phyloP scores from a whole-genome alignment of 2,329 filamentous ascomycete species.

The Phyllosticta citriasiana region DNA sequence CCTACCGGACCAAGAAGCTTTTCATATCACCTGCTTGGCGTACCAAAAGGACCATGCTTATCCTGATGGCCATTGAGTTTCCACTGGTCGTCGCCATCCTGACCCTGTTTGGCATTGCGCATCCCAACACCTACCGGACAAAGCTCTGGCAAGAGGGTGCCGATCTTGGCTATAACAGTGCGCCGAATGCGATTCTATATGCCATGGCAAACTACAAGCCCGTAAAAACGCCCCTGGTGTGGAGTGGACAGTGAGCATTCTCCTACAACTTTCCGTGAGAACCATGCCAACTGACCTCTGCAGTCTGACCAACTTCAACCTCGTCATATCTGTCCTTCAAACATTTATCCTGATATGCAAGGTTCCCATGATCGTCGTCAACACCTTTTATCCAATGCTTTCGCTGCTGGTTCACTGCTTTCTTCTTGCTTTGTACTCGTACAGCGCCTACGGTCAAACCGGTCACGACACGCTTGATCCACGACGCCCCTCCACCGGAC shows the following conservation, averaged over 20 bases:
- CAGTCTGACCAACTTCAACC: slow-evolving; percentile 66
- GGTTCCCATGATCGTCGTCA: slow-evolving; percentile 58
- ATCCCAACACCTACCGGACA: slow-evolving; percentile 62
- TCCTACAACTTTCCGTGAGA: neutral
- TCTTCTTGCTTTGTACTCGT: slow-evolving; percentile 52
- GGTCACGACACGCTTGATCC: slow-evolving; percentile 63
- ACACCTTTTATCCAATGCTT: slow-evolving; percentile 58
- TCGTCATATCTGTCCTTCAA: slow-evolving; percentile 64
- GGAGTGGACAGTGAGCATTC: slow-evolving; percentile 58
- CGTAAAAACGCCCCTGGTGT: slow-evolving; percentile 55
- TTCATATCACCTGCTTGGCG: slow-evolving; percentile 47
- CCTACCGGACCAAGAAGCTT: slow-evolving; percentile 22
- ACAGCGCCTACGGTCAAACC: slow-evolving; percentile 60
- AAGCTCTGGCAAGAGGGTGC: slow-evolving; percentile 64
- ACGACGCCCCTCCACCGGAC: slow-evolving; percentile 48
- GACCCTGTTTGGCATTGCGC: slow-evolving; percentile 61
- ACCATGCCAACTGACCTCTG: neutral
- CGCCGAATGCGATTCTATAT: slow-evolving; percentile 58
- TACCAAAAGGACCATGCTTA: slow-evolving; percentile 41
- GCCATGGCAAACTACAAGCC: slow-evolving; percentile 62
- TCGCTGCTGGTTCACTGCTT: slow-evolving; percentile 48
- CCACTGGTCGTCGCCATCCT: slow-evolving; percentile 54
- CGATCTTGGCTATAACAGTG: slow-evolving; percentile 63
- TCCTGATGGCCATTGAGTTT: slow-evolving; percentile 57
- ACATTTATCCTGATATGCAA: slow-evolving; percentile 69